Conservation (phyloP, 768 basidiomycete species). For the Trametes meyenii region DNA sequence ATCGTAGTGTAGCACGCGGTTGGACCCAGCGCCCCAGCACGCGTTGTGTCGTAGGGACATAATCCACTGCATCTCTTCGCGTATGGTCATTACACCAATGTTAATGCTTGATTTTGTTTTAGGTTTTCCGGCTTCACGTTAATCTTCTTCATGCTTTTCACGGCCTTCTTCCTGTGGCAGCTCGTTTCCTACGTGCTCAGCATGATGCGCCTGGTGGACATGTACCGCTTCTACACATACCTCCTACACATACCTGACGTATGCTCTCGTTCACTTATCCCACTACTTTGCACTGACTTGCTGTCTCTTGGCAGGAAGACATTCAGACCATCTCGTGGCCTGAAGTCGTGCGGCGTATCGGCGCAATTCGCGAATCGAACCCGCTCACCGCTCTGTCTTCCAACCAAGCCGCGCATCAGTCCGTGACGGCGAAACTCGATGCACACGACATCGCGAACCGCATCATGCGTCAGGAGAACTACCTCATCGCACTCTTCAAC, state of each 20-base stretch:
- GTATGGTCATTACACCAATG: neutral
- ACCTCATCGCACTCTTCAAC: constrained; percentile 96
- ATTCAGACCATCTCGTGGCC: constrained; percentile 98
- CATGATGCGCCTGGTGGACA: constrained; percentile 80
- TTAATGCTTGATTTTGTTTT: neutral
- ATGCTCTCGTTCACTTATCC: constrained; percentile 33
- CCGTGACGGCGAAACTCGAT: constrained; percentile 85
- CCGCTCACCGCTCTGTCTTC: constrained; percentile 88
- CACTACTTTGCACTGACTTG: constrained; percentile 11
- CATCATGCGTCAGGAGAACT: constrained; percentile 98
- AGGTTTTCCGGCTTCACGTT: constrained; percentile 86
- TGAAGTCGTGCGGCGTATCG: constrained; percentile 89
- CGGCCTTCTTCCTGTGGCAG: constrained; percentile 89
- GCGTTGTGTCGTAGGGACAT: no score
- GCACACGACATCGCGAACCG: constrained; percentile 98
- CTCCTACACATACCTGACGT: constrained; percentile 95
- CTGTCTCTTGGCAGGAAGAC: constrained; percentile 64
- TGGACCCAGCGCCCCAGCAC: no score
- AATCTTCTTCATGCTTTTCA: constrained; percentile 83
- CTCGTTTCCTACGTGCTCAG: constrained; percentile 77
- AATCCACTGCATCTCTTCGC: no score
- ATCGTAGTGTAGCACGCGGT: no score
- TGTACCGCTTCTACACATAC: constrained; percentile 96
- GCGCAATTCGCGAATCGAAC: constrained; percentile 88
- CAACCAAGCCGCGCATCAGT: constrained; percentile 52